These are phyloP conservation scores for Podospora pseudoanserina DNA, from an alignment of 495 filamentous ascomycete species.

Conservation along the genomic window DNA sequence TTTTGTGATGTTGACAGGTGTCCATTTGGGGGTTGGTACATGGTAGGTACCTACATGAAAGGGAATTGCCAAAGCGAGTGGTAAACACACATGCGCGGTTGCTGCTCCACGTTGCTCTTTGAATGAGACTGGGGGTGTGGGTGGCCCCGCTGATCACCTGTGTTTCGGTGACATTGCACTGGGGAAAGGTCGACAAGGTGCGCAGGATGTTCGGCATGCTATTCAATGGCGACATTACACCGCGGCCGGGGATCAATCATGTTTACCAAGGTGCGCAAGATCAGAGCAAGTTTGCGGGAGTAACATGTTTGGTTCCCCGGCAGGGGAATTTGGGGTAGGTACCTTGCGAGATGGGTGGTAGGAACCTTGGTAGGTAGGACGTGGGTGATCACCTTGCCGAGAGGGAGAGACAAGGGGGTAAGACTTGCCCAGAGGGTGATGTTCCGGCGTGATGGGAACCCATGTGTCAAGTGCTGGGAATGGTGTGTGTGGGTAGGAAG, in stretches of 20 bases:
- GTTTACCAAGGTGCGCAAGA: background rate
- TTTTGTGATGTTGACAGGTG: background rate
- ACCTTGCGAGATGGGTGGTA: background rate
- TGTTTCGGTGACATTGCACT: background rate
- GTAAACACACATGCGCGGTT: background rate
- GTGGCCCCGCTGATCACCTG: background rate
- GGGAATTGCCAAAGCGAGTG: background rate
- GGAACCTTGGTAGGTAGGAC: background rate
- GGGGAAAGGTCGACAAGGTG: background rate
- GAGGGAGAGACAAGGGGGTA: background rate
- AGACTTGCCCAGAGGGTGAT: background rate
- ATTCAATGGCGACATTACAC: background rate
- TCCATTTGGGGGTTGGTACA: background rate
- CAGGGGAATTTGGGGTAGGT: background rate
- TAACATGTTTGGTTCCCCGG: background rate
- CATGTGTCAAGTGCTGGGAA: background rate
- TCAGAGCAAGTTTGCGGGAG: conserved; percentile 12
- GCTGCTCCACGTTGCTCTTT: background rate
- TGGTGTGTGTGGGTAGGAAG: background rate
- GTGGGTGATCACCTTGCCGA: background rate
- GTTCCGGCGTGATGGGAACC: background rate
- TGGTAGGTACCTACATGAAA: background rate
- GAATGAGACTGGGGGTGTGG: background rate
- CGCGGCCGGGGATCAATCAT: background rate
- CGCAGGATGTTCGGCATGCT: background rate